Evolutionary conservation across 441 rosid genomes (phyloP).

Genomic region (Jatropha podagrica): DNA sequence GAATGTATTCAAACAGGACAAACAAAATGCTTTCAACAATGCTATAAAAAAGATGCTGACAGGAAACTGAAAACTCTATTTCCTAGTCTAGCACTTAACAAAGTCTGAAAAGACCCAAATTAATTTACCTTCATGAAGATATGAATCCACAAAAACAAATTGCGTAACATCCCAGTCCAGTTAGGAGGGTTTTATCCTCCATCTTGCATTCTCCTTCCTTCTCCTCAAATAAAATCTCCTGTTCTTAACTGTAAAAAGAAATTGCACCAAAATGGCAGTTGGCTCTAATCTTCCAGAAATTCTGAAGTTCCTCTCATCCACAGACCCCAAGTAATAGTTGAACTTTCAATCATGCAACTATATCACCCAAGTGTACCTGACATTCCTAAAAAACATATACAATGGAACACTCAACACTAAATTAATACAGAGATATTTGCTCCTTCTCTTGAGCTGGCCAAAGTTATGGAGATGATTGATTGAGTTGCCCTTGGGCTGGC

Average conservation of each 20-base stretch:
- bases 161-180: not conserved
- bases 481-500: not conserved
- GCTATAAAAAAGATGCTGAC: not conserved
- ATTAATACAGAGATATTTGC: not conserved
- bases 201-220: not conserved
- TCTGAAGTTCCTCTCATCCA: not conserved
- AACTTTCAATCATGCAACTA: not conserved
- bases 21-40: not conserved
- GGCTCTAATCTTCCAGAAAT: not conserved
- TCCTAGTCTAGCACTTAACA: not conserved
- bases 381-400: not conserved
- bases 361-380: not conserved
- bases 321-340: not conserved
- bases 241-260: not conserved
- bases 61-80: not conserved
- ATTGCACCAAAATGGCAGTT: too few relatives aligned
- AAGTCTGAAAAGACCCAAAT: not conserved
- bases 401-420: not conserved
- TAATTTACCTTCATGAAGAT: not conserved
- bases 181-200: not conserved
- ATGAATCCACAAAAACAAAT: not conserved
- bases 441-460: not conserved
- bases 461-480: not conserved
- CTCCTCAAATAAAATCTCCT: not conserved
- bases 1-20: slow-evolving; percentile 6